Base-by-base conservation (phyloP, 805 yeast genomes). In the Candida krabiensis region DNA sequence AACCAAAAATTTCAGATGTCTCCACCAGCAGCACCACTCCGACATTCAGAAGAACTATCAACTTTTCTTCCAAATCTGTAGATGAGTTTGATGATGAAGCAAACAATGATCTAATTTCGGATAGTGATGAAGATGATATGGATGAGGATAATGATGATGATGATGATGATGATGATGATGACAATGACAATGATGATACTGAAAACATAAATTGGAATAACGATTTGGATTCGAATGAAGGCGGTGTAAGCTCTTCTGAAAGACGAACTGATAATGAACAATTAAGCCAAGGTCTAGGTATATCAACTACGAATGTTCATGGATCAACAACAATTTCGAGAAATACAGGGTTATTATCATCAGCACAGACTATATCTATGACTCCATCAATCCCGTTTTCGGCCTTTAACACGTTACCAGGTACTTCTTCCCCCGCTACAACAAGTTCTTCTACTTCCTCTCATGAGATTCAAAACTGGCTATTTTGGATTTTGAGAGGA, bases 401-500 rank as follows among this genome's bases (percentile, higher is more conserved):
- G 2, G 30, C 32, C 2, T 16, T 42, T 12, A 38, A 41, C 9
- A 28, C 43, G 3, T 11, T 44, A 11, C 28, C 37, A 5, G 27
- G 43, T 8, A 36, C 30, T 2, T 22, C 49, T 3, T 33, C 50
- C 1, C 44, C 54, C 2, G 34, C 37, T n/a, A 31, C 46, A 1
- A 16, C 40, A 5, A 28, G 45, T 8, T n/a, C 47, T 3, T 28
- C 39, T 3, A 24, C 38, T n/a, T 37, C 35, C 21, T 46, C 49
- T 4, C 55, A 55, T 23, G 66, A 62, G 28, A 61, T 58, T 28
- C 72, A 86, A 5, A 83, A 81, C 46, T 80, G 81, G 60, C 58
- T 84, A 23, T 90, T 89, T 2, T 77, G 85, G 59, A 67, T 85
- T 9, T 58, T 85, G 19, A 63, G 90, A 41, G 76, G 80, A 28